Percentiles rank a stretch among this genome's conserved stretches.
Conservation (phyloP, 192 early-diverging fungal genomes). For the Coemansia sp. region DNA sequence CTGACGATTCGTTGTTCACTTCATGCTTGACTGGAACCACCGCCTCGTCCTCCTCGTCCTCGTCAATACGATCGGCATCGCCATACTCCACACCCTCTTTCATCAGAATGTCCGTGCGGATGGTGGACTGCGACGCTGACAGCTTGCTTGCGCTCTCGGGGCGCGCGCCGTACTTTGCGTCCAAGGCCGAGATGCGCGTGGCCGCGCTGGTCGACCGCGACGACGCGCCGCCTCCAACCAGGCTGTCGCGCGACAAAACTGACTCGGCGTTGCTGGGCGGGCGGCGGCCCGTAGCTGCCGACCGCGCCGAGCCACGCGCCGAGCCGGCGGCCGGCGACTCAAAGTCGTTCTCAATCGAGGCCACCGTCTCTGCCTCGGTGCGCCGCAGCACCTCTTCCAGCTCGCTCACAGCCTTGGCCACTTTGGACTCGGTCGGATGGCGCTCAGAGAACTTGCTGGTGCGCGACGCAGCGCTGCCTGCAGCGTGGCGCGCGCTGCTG, state of each 20-base stretch:
- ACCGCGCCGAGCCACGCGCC: not conserved
- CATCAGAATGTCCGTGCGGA: constrained; percentile 41
- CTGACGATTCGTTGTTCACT: constrained; percentile 25
- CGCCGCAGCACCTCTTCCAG: constrained; percentile 51
- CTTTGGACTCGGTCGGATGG: constrained; percentile 51
- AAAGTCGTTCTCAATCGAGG: constrained; percentile 38
- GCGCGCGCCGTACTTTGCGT: constrained; percentile 21
- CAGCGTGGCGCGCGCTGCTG: constrained; percentile 6
- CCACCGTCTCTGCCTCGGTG: constrained; percentile 39
- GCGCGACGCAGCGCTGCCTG: constrained; percentile 6
- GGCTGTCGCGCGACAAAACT: constrained; percentile 31
- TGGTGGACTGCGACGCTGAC: constrained; percentile 44
- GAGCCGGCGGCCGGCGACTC: not conserved
- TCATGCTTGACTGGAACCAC: constrained; percentile 30
- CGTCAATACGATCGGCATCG: constrained; percentile 24
- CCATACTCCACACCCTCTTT: constrained; percentile 44
- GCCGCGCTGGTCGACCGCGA: constrained; percentile 40
- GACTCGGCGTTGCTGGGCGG: constrained; percentile 23
- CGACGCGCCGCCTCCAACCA: constrained; percentile 48
- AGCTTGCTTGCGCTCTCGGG: constrained; percentile 30
- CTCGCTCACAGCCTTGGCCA: constrained; percentile 53
- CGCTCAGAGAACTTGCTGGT: constrained; percentile 28
- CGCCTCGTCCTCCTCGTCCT: constrained; percentile 32
- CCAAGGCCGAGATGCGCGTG: constrained; percentile 39
- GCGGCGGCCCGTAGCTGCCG: not conserved